phyloP scores from a whole-genome alignment of 2,329 filamentous ascomycete genomes.

The Colletotrichum sp. region DNA sequence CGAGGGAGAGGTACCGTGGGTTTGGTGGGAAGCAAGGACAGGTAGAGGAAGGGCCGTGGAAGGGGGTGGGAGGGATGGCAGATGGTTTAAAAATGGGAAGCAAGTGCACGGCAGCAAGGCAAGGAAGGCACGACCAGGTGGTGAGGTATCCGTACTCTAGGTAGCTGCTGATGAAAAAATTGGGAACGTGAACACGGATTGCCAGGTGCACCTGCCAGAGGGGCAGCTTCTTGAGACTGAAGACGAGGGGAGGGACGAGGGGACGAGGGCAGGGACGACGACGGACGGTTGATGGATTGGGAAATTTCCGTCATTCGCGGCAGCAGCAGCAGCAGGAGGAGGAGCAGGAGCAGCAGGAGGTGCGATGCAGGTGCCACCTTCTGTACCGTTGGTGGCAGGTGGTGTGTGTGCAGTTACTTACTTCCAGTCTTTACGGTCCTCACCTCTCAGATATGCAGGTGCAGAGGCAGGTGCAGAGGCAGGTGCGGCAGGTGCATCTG shows the following conservation, averaged over 20 bases:
- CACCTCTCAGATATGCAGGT: neutral
- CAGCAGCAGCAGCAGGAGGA: neutral
- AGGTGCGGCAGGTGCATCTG: neutral
- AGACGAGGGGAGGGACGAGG: neutral
- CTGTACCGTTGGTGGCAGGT: neutral
- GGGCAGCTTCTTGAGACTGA: neutral
- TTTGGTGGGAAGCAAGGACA: neutral
- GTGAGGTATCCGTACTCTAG: neutral
- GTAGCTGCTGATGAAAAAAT: neutral
- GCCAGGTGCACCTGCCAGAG: neutral
- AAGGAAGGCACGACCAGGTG: neutral
- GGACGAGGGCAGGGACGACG: neutral
- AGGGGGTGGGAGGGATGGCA: constrained; percentile 1
- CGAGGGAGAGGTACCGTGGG: neutral
- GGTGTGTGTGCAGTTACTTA: neutral
- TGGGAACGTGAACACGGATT: neutral
- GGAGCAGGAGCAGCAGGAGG: neutral
- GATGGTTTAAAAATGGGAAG: constrained; percentile 14
- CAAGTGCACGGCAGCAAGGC: neutral
- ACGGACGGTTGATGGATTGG: neutral
- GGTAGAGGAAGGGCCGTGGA: neutral
- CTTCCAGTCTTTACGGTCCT: neutral
- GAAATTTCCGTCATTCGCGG: neutral
- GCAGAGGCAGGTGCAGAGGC: neutral
- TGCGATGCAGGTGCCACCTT: neutral